These are phyloP conservation scores for Pseudogymnoascus sp. DNA, from an alignment of 2,329 filamentous ascomycete species.

Conservation along the genomic window DNA sequence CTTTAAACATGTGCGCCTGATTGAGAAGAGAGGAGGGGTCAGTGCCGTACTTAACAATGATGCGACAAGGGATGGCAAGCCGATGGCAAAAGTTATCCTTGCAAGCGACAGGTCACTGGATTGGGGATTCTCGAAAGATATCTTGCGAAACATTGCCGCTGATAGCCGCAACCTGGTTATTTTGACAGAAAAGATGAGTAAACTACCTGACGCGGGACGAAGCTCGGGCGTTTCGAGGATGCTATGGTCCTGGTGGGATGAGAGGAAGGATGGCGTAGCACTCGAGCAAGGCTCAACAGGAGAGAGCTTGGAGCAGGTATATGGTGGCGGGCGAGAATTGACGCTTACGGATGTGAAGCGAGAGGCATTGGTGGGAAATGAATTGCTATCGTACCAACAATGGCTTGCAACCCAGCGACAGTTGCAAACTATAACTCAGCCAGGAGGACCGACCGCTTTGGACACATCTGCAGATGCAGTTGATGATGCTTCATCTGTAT, in stretches of 20 bases:
- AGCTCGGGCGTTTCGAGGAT: conserved; percentile 50
- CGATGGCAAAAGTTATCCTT: conserved; percentile 64
- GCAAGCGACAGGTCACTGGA: conserved; percentile 84
- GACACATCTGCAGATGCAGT: conserved; percentile 64
- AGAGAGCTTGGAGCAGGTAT: conserved; percentile 57
- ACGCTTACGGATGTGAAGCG: conserved; percentile 52
- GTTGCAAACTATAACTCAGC: conserved; percentile 70
- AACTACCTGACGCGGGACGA: conserved; percentile 27
- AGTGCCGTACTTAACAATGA: conserved; percentile 53
- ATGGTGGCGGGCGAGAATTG: conserved; percentile 54
- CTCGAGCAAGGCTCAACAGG: conserved; percentile 44
- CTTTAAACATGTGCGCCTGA: conserved; percentile 72
- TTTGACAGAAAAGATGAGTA: conserved; percentile 63
- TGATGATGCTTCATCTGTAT: conserved; percentile 79
- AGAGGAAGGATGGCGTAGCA: conserved; percentile 54
- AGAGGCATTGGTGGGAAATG: conserved; percentile 61
- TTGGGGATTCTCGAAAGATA: conserved; percentile 87
- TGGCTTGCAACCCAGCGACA: conserved; percentile 84
- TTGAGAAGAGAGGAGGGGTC: conserved; percentile 76
- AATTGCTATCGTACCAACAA: conserved; percentile 78
- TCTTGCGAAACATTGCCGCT: conserved; percentile 63
- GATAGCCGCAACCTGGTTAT: conserved; percentile 78
- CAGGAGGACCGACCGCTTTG: conserved; percentile 55
- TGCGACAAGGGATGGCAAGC: conserved; percentile 34
- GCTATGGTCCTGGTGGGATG: conserved; percentile 73